phyloP scores from a whole-genome alignment of 1,284 basidiomycete genomes.

The Rhodotorula sp. region DNA sequence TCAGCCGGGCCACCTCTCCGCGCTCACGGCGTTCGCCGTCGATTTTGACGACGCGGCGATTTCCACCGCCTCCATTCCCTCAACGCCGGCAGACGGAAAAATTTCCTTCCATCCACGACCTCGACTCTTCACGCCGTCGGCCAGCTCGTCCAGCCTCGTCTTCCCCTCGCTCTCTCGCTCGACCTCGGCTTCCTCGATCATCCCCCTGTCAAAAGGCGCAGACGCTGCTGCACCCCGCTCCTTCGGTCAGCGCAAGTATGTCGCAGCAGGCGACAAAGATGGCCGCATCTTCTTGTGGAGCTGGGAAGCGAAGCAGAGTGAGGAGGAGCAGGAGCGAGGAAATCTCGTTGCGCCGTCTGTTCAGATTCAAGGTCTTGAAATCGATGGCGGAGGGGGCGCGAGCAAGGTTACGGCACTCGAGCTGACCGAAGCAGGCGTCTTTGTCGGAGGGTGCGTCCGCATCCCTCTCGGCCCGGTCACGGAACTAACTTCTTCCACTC shows the following conservation, averaged over 20 bases:
- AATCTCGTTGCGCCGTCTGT: constrained; percentile 20
- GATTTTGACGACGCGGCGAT: constrained; percentile 28
- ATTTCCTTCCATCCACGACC: background rate
- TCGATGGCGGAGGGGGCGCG: constrained; percentile 14
- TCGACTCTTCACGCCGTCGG: background rate
- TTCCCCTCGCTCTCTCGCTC: constrained; percentile 6
- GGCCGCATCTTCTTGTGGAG: constrained; percentile 40
- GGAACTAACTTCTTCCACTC: background rate
- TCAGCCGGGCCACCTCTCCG: constrained; percentile 3
- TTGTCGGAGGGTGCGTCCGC: constrained; percentile 39
- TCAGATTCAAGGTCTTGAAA: constrained; percentile 32
- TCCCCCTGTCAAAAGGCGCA: background rate
- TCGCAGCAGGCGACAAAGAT: constrained; percentile 35
- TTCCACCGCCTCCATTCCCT: background rate
- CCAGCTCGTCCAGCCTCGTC: background rate
- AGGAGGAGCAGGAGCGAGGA: background rate
- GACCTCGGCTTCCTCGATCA: background rate
- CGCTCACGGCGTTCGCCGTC: constrained; percentile 33
- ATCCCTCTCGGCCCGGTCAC: background rate
- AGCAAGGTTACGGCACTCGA: constrained; percentile 41
- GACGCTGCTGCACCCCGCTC: background rate
- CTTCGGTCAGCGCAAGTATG: constrained; percentile 36
- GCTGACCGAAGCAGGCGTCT: constrained; percentile 29
- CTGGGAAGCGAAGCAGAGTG: constrained; percentile 24
- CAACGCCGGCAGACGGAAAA: constrained; percentile 7